Conservation (phyloP, 179 eudicot genomes). For the Beta corolliflora region DNA sequence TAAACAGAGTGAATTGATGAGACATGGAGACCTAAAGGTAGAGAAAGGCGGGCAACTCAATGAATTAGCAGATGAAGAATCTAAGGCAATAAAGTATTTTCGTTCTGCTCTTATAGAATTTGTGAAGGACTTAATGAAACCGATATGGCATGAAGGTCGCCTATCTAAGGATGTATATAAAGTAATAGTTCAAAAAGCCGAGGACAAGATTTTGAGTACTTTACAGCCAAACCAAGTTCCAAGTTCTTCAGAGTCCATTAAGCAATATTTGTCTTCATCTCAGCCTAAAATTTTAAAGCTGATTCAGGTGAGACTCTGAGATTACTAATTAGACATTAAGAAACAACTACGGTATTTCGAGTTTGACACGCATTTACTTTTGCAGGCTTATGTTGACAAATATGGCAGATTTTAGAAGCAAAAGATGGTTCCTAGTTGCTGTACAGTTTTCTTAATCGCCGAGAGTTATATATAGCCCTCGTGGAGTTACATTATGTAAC, state of each 20-base stretch:
- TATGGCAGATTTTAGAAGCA: constrained; percentile 64
- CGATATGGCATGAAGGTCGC: constrained; percentile 80
- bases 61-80: constrained; percentile 53
- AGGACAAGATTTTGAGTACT: constrained; percentile 77
- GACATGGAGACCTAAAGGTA: constrained; percentile 35
- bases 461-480: not conserved
- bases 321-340: not conserved
- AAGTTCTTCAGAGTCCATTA: constrained; percentile 52
- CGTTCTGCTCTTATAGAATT: constrained; percentile 78
- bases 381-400: constrained; percentile 86
- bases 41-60: constrained; percentile 40
- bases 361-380: constrained; percentile 35
- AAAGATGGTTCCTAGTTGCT: constrained; percentile 22
- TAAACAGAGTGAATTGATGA: constrained; percentile 32
- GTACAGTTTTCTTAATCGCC: constrained; percentile 19
- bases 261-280: constrained; percentile 64
- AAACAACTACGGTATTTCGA: not conserved
- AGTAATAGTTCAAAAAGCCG: constrained; percentile 74
- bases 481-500: constrained; percentile 18
- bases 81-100: constrained; percentile 61
- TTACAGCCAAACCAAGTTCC: constrained; percentile 68
- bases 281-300: constrained; percentile 76
- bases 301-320: constrained; percentile 69
- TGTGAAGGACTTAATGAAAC: constrained; percentile 80
- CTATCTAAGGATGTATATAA: constrained; percentile 89